Evolutionary conservation across 352 stramenopile species (phyloP).

Genomic region (Phytophthora pluvialis): DNA sequence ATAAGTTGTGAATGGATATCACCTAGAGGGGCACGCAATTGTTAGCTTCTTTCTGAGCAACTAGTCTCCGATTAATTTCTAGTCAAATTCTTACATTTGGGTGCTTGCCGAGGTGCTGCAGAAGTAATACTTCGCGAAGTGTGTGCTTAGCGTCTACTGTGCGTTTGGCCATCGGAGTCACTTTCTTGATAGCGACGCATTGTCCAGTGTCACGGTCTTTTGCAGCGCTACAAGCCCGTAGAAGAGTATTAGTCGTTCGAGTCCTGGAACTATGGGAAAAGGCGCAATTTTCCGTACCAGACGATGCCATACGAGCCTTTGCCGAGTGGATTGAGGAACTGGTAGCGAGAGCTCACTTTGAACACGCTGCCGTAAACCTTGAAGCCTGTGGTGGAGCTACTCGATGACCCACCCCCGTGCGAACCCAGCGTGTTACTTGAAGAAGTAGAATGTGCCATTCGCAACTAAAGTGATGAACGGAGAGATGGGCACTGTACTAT

Average conservation of each 20-base stretch:
- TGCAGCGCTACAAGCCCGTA: conserved; percentile 51
- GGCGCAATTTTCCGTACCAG: conserved; percentile 46
- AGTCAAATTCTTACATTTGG: conserved; percentile 59
- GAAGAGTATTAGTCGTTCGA: not conserved
- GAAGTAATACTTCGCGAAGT: conserved; percentile 86
- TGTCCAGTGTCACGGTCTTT: conserved; percentile 76
- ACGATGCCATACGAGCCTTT: conserved; percentile 94
- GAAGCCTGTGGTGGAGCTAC: conserved; percentile 41
- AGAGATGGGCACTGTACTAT: not conserved
- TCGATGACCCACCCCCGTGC: conserved; percentile 9
- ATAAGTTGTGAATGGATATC: conserved; percentile 83
- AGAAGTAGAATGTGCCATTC: conserved; percentile 22
- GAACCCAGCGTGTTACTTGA: conserved; percentile 17
- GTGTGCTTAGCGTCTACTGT: conserved; percentile 88
- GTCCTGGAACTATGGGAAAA: too few species aligned
- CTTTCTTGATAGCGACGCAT: conserved; percentile 93
- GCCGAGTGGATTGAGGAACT: conserved; percentile 88
- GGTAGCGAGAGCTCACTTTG: conserved; percentile 84
- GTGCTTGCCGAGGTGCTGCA: conserved; percentile 90
- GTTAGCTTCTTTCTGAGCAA: not conserved
- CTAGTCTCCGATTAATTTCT: not conserved
- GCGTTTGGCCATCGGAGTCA: conserved; percentile 87
- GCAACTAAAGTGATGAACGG: not conserved
- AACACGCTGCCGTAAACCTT: conserved; percentile 87
- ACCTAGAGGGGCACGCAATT: conserved; percentile 49